Percentiles rank a stretch among this genome's conserved stretches.
phyloP scores from a whole-genome alignment of 257 asterid species.

The Oldenlandia corymbosa region DNA sequence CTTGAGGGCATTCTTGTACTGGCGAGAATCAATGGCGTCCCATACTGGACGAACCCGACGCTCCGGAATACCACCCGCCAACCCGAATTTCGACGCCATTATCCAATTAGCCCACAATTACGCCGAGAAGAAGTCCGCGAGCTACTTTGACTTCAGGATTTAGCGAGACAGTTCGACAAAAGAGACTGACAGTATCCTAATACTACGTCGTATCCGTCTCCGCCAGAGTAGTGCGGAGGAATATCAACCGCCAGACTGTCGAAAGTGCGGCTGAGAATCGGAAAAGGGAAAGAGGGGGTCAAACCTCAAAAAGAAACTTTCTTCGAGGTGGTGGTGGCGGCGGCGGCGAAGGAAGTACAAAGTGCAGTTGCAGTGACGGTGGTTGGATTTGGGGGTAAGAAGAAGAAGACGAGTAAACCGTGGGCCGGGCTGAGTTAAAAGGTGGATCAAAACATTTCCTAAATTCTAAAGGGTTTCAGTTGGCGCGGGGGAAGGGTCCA shows the following conservation, averaged over 20 bases:
- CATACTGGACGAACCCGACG: slow-evolving; percentile 88
- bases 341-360: too few relatives aligned
- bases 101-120: neutral
- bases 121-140: neutral
- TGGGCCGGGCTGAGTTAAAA: neutral
- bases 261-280: neutral
- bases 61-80: slow-evolving; percentile 94
- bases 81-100: slow-evolving; percentile 89
- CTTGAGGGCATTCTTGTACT: slow-evolving; percentile 88
- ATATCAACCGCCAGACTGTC: neutral
- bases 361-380: neutral
- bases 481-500: neutral
- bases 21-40: slow-evolving; percentile 96
- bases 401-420: neutral
- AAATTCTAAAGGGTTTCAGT: too few relatives aligned
- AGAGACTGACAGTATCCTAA: neutral
- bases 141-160: neutral
- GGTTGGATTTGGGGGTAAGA: neutral
- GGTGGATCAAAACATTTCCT: too few relatives aligned
- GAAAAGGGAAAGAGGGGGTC: neutral
- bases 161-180: neutral
- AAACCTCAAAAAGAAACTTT: neutral
- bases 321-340: too few relatives aligned
- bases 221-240: neutral
- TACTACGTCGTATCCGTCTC: neutral